phyloP scores from a whole-genome alignment of 345 rosid species.

The Cardamine occulta region DNA sequence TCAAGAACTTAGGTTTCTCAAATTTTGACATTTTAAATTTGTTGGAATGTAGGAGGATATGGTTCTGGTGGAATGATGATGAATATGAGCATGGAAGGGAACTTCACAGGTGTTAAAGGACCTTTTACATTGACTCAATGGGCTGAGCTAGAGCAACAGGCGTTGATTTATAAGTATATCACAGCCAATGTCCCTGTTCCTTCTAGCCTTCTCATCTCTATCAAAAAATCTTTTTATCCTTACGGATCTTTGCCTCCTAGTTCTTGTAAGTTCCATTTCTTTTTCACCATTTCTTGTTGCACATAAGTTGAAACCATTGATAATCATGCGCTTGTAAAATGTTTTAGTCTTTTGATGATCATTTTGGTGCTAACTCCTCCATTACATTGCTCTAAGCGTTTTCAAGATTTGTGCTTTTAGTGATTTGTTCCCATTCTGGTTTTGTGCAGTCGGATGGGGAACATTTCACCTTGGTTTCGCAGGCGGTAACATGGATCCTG shows the following conservation, averaged over 20 bases:
- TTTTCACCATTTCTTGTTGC: background rate
- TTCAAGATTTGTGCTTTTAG: constrained; percentile 14
- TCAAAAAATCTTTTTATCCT: constrained; percentile 57
- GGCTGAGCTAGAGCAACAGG: constrained; percentile 76
- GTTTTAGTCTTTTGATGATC: background rate
- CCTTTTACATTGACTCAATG: constrained; percentile 68
- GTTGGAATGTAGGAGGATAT: constrained; percentile 41
- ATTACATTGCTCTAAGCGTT: background rate
- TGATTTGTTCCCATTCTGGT: background rate
- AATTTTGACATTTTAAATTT: background rate
- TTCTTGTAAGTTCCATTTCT: constrained; percentile 50
- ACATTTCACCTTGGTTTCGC: constrained; percentile 62
- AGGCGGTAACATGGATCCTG: constrained; percentile 60
- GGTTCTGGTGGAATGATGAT: constrained; percentile 57
- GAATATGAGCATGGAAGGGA: constrained; percentile 62
- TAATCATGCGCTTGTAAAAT: background rate
- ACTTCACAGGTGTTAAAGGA: constrained; percentile 50
- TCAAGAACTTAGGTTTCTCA: constrained; percentile 16
- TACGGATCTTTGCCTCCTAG: constrained; percentile 53
- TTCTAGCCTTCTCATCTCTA: constrained; percentile 61
- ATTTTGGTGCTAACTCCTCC: constrained; percentile 7
- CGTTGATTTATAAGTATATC: constrained; percentile 75
- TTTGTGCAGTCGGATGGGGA: constrained; percentile 65
- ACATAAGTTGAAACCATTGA: background rate
- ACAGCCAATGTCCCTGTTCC: constrained; percentile 66